These are phyloP conservation scores for Hirschioporus abietinus DNA, from an alignment of 768 basidiomycete species.

Conservation along the genomic window DNA sequence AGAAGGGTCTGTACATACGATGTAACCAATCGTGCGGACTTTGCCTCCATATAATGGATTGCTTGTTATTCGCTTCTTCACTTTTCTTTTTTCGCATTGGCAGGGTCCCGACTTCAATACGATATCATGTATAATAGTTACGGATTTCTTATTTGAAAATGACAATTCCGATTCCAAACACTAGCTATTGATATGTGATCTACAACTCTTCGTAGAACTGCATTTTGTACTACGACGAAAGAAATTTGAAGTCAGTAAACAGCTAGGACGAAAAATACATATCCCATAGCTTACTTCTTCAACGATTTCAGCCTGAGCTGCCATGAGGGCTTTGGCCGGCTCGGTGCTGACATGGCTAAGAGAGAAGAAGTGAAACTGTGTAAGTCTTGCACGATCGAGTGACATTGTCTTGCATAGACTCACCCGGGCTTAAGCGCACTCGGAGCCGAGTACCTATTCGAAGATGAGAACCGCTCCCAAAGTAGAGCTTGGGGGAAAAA, in stretches of 20 bases:
- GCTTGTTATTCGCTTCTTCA: not conserved
- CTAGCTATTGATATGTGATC: not conserved
- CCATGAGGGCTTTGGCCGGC: not conserved
- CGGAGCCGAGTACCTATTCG: not conserved
- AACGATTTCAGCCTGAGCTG: not conserved
- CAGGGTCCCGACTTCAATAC: not conserved
- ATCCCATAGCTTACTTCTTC: not conserved
- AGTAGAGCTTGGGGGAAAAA: too few species aligned
- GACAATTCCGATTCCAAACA: not conserved
- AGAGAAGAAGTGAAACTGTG: not conserved
- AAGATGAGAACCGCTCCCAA: too few species aligned
- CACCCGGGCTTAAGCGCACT: not conserved
- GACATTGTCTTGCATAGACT: not conserved
- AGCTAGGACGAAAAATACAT: not conserved
- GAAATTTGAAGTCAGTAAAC: not conserved
- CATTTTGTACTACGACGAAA: not conserved
- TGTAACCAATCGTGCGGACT: not conserved
- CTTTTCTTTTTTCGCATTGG: not conserved
- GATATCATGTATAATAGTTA: constrained; percentile 1
- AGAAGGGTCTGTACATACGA: not conserved
- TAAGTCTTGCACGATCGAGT: not conserved
- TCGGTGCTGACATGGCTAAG: not conserved
- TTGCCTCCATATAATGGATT: not conserved
- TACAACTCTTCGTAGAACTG: not conserved
- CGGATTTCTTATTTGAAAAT: not conserved